Percentiles rank a stretch among this genome's conserved stretches.
Evolutionary conservation across 1,139 yeast genomes (phyloP).

Genomic region (Suhomyces guaymorum): DNA sequence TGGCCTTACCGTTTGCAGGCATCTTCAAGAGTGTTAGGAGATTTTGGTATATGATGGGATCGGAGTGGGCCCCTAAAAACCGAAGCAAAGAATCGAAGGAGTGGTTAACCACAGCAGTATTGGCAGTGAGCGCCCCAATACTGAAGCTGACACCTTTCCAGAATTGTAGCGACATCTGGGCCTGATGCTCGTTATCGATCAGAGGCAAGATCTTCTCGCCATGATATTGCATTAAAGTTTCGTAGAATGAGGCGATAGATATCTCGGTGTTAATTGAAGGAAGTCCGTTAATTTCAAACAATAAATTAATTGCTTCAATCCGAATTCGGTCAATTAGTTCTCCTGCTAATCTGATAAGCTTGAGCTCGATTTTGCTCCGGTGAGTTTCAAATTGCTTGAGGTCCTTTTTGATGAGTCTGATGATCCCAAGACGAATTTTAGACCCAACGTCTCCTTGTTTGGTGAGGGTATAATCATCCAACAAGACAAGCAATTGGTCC

Average conservation of each 20-base stretch:
- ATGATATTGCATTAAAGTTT: slow-evolving; percentile 26
- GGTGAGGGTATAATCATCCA: slow-evolving; percentile 67
- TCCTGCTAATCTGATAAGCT: slow-evolving; percentile 56
- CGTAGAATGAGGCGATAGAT: slow-evolving; percentile 25
- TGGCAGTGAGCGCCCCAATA: slow-evolving; percentile 63
- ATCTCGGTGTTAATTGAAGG: slow-evolving; percentile 7
- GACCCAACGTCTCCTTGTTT: slow-evolving; percentile 83
- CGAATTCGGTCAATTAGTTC: slow-evolving; percentile 43
- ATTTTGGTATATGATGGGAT: slow-evolving; percentile 8
- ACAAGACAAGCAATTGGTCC: slow-evolving; percentile 25
- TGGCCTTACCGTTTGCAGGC: slow-evolving; percentile 10
- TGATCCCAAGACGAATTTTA: slow-evolving; percentile 56
- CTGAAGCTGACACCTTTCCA: slow-evolving; percentile 59
- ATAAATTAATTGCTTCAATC: slow-evolving; percentile 26
- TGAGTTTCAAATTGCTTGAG: slow-evolving; percentile 7
- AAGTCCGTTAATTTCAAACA: slow-evolving; percentile 14
- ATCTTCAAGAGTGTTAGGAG: slow-evolving; percentile 20
- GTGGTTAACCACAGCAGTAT: slow-evolving; percentile 46
- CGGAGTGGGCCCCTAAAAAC: slow-evolving; percentile 25
- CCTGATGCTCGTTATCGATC: slow-evolving; percentile 12
- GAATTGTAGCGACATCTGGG: slow-evolving; percentile 35
- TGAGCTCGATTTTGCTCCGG: slow-evolving; percentile 15
- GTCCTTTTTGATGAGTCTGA: slow-evolving; percentile 39
- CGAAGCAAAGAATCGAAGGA: slow-evolving; percentile 46
- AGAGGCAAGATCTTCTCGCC: slow-evolving; percentile 4